Evolutionary conservation across 164 flowering plant species (phyloP), one percentile per base, ranked within the genome.

Genomic region (Saururus chinensis): DNA sequence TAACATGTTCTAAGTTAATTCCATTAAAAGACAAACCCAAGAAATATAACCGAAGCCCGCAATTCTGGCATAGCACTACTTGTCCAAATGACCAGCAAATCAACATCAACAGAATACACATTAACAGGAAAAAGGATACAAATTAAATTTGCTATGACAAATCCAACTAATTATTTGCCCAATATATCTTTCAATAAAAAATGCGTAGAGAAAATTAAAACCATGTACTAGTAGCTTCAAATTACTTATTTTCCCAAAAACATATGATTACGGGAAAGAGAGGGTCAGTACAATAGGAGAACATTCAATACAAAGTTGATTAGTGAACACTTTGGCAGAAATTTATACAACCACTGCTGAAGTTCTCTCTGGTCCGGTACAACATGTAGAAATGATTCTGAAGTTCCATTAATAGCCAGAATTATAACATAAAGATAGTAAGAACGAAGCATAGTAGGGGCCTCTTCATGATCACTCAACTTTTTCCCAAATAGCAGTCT

Each of bases 401-500:
- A 85, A 66, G 97, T 95, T 57, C 99, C 96, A 73, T 95, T 95
- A 89, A 87, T 83, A 58, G 99, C 99, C 78, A 95, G 66, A 64
- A 80, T 77, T 73, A 95, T 71, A 54, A 95, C 81, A 71, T 84
- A 91, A 56, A 91, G 59, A 77, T 96, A 91, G 74, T 87, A 95
- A 67, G 72, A 91, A 51, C 74, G 78, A 16, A 91, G 95, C 37
- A 86, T 93, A 40, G 71, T 70, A 9, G 96, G 69, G 57, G 97
- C 97, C 79, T 95, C 99, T 64, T 96, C 97, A n/a, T n/a, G n/a
- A 70, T 95, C 95, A 77, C 99, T 91, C 97, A 96, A 95, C 77
- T 81, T 83, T 59, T 68, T 76, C 42, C 97, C 97, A 74, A 88
- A 89, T 63, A 95, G 71, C 64, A 95, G 45, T 73, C 99, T 84